Evolutionary conservation across 805 yeast genomes (phyloP).

Genomic region (Metschnikowia anglica): DNA sequence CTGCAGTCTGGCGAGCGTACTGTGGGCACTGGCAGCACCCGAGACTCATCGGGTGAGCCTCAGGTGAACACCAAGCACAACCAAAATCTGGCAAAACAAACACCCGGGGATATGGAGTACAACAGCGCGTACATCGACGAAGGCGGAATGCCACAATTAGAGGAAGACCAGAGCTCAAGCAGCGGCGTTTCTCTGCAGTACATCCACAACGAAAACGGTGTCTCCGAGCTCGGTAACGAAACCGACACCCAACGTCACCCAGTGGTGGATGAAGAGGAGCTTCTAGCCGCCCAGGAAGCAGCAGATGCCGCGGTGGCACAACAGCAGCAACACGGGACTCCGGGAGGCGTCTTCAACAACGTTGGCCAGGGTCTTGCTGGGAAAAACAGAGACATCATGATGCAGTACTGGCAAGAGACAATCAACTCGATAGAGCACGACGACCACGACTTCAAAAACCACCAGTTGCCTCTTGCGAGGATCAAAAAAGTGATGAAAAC

Average conservation of each 20-base stretch:
- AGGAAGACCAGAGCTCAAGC: constrained; percentile 20
- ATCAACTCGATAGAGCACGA: constrained; percentile 88
- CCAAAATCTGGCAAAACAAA: background rate
- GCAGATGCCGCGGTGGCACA: constrained; percentile 48
- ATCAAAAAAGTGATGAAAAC: constrained; percentile 98
- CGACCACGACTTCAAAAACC: constrained; percentile 89
- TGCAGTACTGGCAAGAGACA: constrained; percentile 97
- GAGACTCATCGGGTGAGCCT: background rate
- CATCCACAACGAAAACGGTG: constrained; percentile 9
- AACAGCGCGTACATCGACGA: constrained; percentile 32
- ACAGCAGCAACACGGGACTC: constrained; percentile 39
- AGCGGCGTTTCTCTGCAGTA: constrained; percentile 22
- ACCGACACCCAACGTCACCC: constrained; percentile 12
- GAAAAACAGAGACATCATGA: constrained; percentile 78
- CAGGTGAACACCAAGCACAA: constrained; percentile 1
- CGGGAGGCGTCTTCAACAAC: constrained; percentile 73
- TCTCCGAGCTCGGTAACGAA: constrained; percentile 8
- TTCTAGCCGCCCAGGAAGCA: constrained; percentile 46
- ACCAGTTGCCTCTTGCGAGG: constrained; percentile 92
- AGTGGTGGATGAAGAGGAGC: constrained; percentile 41
- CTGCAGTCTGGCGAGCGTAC: background rate
- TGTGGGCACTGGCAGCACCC: background rate
- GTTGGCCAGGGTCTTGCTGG: constrained; percentile 65
- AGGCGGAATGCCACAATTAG: constrained; percentile 24
- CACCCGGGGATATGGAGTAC: constrained; percentile 22